Percentiles rank a stretch among this genome's conserved stretches.
Conservation (phyloP, 306 rosid species). For the Canavalia ensiformis region DNA sequence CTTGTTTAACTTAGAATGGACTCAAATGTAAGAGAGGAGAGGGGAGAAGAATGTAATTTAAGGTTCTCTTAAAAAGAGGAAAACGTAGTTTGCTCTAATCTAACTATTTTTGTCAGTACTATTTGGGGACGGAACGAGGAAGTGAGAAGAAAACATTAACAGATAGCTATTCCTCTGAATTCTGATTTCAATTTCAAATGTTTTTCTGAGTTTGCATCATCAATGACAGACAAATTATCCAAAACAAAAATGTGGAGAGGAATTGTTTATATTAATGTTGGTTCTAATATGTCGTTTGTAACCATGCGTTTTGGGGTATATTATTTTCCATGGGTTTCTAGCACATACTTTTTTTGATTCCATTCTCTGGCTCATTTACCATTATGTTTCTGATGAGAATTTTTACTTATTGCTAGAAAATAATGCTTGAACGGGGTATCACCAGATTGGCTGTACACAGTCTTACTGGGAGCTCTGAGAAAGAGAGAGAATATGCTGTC, state of each 20-base stretch:
- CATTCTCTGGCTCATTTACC: neutral
- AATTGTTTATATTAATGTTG: neutral
- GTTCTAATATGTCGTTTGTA: neutral
- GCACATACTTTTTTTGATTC: neutral
- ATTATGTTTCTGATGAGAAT: constrained; percentile 3
- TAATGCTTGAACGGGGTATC: constrained; percentile 66
- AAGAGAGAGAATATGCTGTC: constrained; percentile 66
- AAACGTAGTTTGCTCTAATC: neutral
- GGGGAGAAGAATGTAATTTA: no score
- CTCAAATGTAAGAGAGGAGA: no score
- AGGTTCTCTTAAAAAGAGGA: no score
- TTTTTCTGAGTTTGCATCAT: neutral
- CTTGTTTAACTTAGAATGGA: no score
- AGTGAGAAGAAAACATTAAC: neutral
- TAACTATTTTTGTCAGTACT: neutral
- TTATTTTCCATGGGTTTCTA: neutral
- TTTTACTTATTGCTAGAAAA: constrained; percentile 46
- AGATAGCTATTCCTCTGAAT: neutral
- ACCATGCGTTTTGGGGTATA: neutral
- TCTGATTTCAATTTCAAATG: neutral
- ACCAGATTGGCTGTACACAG: constrained; percentile 71
- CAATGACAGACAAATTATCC: neutral
- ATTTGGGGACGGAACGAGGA: neutral
- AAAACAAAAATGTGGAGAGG: neutral
- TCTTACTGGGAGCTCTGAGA: constrained; percentile 68